Percentiles rank a stretch among this genome's conserved stretches.
phyloP scores from a whole-genome alignment of 352 stramenopile genomes.

The Phytopythium boreale region DNA sequence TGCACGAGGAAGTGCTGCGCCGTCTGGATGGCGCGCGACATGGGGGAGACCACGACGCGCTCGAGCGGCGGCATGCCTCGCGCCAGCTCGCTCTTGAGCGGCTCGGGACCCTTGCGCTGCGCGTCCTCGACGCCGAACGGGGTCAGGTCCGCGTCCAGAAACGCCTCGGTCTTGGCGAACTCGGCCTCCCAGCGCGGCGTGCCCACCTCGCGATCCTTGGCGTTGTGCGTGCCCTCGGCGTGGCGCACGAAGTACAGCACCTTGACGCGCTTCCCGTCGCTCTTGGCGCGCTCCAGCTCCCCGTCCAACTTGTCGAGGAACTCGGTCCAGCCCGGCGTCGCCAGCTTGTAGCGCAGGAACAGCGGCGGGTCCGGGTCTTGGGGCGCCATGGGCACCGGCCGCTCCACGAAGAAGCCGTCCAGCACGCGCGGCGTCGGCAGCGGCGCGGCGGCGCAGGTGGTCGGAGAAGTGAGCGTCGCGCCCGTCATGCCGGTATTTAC shows the following conservation, averaged over 20 bases:
- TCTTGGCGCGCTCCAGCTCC: conserved; percentile 17
- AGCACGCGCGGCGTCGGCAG: conserved; percentile 8
- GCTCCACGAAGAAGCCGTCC: conserved; percentile 29
- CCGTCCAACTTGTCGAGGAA: conserved; percentile 17
- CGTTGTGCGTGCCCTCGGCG: conserved; percentile 72
- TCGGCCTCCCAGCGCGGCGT: conserved; percentile 55
- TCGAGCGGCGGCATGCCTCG: conserved; percentile 59
- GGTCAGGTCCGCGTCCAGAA: conserved; percentile 66
- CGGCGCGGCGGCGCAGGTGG: conserved; percentile 2
- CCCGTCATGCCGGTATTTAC: background rate
- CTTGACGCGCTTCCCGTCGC: conserved; percentile 33
- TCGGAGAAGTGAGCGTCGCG: background rate
- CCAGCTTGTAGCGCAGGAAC: conserved; percentile 34
- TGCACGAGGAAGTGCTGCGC: conserved; percentile 60
- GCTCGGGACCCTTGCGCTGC: conserved; percentile 29
- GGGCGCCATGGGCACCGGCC: background rate
- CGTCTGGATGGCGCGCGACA: conserved; percentile 69
- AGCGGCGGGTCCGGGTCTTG: conserved; percentile 10
- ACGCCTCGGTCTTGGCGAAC: conserved; percentile 50
- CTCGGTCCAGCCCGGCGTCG: conserved; percentile 20
- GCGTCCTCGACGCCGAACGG: conserved; percentile 52
- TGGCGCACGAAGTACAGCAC: conserved; percentile 80
- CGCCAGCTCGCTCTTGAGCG: conserved; percentile 32
- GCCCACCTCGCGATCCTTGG: conserved; percentile 46
- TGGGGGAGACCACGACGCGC: conserved; percentile 62